These are phyloP conservation scores for Neurospora sp. DNA, from an alignment of 495 filamentous ascomycete genomes.

Conservation along the genomic window DNA sequence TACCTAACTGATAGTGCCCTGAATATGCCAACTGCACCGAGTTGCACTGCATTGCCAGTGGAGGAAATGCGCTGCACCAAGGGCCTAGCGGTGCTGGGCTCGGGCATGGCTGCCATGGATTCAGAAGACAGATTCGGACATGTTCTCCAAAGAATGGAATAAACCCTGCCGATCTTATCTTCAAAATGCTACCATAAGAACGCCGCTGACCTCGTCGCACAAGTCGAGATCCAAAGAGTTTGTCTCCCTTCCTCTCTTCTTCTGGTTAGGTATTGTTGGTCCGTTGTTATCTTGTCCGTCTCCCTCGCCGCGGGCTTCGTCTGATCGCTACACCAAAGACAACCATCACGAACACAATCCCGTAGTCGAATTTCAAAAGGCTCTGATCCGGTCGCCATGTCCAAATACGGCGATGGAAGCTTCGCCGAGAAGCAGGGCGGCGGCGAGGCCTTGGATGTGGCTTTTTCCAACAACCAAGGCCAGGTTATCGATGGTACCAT, in stretches of 20 bases:
- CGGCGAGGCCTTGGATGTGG: background rate
- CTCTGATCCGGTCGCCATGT: background rate
- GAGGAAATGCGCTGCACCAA: background rate
- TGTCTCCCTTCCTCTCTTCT: background rate
- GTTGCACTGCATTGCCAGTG: background rate
- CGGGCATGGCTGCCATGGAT: background rate
- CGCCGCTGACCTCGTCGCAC: background rate
- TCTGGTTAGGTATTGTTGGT: background rate
- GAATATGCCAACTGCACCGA: background rate
- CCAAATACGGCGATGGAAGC: background rate
- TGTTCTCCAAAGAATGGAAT: background rate
- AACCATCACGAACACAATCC: background rate
- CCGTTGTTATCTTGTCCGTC: background rate
- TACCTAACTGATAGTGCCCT: background rate
- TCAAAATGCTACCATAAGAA: background rate
- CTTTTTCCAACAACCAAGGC: background rate
- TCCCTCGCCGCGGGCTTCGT: background rate
- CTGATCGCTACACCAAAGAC: background rate
- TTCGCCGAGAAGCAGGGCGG: background rate
- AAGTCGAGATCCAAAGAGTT: background rate
- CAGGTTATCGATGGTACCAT: slow-evolving; percentile 13
- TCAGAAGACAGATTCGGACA: background rate
- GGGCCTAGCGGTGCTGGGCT: background rate
- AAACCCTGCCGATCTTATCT: background rate
- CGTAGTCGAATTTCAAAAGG: background rate